Base-by-base conservation (phyloP, 1,284 basidiomycete genomes). In the Austroboletus rostrupii region DNA sequence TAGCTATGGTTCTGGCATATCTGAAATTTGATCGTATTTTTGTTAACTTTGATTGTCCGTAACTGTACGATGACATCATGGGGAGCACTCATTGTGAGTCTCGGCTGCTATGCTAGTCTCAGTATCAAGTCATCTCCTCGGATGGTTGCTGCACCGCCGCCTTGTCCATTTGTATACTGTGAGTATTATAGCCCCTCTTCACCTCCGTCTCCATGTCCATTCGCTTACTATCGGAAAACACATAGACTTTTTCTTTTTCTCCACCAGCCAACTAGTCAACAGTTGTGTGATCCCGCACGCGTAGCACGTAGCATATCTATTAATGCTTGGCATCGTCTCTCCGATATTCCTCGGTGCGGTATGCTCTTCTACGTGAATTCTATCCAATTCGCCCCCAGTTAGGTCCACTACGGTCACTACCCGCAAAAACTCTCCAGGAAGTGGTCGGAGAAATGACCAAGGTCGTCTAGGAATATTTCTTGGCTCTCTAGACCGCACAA, bases 351-450 rank as follows among this genome's bases (percentile, higher is more conserved):
- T 99, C 50, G 95, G 93, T 55, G 95, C 94, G 41, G 95, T 92
- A 61, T 50, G 86, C 72, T 26, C 21, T 36, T 21, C 47, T 11
- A 8, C 19, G 32, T 9, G 8, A 36, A 17, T 35, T 31, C 16
- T 19, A 32, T 35, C 9, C 12, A 8, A 33, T 32, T 54, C 31
- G 54, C 19, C 20, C 13, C 4, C 23, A 11, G 6, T 7, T 55
- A 87, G 90, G 85, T 98, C 16, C 92, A 94, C 66, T 99, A 98
- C 65, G 96, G 96, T 50, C 83, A 93, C 13, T 99, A 97, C 69
- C 72, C 99, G 44, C 94, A 96, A 63, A 87, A 86, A 56, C 78
- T 99, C 3, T 94, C 92, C 14, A 99, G 67, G 92, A 96, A 64
- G 91, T 93, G 2, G 80, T 97, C 39, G 94, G 93, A 42, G 90